phyloP scores from a whole-genome alignment of 2,329 filamentous ascomycete genomes.

The Cryphonectria radicalis region DNA sequence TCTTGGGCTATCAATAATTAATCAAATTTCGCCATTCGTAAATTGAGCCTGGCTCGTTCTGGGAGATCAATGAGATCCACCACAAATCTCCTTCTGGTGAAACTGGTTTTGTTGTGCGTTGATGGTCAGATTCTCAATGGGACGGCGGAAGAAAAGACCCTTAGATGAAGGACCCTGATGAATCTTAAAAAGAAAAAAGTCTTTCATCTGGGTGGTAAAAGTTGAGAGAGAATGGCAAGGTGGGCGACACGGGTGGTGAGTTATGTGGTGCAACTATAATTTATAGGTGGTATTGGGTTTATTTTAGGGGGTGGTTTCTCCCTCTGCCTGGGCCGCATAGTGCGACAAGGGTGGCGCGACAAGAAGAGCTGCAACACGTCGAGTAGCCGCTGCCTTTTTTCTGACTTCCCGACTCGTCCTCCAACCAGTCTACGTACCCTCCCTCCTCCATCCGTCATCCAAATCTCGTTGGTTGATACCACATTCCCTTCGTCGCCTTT shows the following conservation, averaged over 20 bases:
- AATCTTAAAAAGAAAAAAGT: neutral
- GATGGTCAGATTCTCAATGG: neutral
- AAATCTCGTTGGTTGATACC: neutral
- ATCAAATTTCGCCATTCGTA: conserved; percentile 1
- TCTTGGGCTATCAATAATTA: neutral
- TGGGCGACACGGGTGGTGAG: neutral
- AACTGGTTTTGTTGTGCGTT: neutral
- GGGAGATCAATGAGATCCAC: neutral
- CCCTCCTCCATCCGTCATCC: neutral
- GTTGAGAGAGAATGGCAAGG: no score
- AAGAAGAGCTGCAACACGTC: neutral
- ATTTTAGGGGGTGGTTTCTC: neutral
- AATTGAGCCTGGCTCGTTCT: conserved; percentile 1
- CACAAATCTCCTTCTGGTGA: neutral
- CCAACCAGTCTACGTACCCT: neutral
- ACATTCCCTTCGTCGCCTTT: neutral
- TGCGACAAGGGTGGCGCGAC: conserved; percentile 4
- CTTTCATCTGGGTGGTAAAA: neutral
- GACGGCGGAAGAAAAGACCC: no score
- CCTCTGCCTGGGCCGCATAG: neutral
- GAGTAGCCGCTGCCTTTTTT: neutral
- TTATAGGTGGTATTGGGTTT: neutral
- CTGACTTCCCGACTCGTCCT: conserved; percentile 10
- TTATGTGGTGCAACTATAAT: no score
- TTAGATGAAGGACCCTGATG: neutral